Percentiles rank a stretch among this genome's conserved stretches.
Conservation (phyloP, 2,329 filamentous ascomycete species). For the Phyllosticta citriasiana region DNA sequence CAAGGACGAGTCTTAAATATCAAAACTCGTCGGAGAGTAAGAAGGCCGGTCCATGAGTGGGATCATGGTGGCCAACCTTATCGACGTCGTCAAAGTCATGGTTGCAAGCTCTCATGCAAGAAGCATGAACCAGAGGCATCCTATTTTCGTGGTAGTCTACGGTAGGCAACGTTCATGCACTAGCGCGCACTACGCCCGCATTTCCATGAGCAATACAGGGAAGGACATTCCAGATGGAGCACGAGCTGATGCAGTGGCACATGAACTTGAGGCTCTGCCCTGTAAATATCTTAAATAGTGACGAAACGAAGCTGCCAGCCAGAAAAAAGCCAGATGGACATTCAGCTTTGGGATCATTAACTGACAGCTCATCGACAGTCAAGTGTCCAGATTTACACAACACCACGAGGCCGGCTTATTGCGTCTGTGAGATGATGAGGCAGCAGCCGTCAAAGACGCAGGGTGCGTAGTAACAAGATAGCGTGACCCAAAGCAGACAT, state of each 20-base stretch:
- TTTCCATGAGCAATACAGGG: not conserved
- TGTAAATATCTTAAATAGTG: not conserved
- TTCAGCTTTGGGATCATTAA: not conserved
- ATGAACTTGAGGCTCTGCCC: not conserved
- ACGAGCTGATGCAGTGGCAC: not conserved
- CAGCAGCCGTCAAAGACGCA: not conserved
- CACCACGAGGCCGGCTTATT: not conserved
- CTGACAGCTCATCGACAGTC: not conserved
- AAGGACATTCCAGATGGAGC: not conserved
- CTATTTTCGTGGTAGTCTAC: not conserved
- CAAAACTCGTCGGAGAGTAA: not conserved
- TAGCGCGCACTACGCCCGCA: not conserved
- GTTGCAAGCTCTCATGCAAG: not conserved
- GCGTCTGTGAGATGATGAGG: not conserved
- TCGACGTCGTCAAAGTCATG: not conserved
- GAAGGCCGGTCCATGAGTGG: not conserved
- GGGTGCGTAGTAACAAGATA: not conserved
- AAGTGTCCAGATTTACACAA: not conserved
- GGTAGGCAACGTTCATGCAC: not conserved
- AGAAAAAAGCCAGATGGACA: not conserved
- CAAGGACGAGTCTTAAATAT: not conserved
- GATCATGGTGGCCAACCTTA: not conserved
- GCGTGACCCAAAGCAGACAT: not conserved
- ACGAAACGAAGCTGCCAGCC: not conserved
- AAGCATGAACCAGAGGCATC: not conserved